These are phyloP conservation scores for Candida sp. DNA, from an alignment of 1,139 yeast species.

Conservation along the genomic window DNA sequence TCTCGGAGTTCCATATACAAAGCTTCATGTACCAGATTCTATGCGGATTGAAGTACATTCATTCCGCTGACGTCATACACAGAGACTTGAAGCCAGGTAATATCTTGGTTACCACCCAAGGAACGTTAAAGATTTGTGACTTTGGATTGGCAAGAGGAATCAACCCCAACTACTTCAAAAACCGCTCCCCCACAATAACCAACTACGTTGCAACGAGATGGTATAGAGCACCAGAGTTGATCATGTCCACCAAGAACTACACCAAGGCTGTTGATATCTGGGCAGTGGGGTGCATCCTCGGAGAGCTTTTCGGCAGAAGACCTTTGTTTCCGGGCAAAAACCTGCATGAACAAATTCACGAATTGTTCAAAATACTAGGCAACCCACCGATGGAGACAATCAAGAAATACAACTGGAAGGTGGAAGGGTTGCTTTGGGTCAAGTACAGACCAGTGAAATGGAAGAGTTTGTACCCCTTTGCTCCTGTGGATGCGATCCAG, in stretches of 20 bases:
- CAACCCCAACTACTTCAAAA: conserved; percentile 40
- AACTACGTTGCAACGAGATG: conserved; percentile 94
- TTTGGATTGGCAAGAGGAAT: conserved; percentile 89
- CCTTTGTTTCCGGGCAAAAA: conserved; percentile 77
- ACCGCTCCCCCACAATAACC: conserved; percentile 55
- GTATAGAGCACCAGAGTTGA: conserved; percentile 94
- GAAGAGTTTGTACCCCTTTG: conserved; percentile 61
- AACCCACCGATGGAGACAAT: conserved; percentile 54
- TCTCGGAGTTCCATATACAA: conserved; percentile 85
- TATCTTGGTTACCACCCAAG: conserved; percentile 72
- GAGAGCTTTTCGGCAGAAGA: conserved; percentile 71
- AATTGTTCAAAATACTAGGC: conserved; percentile 67
- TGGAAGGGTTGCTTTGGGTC: conserved; percentile 15
- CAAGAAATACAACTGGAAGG: conserved; percentile 31
- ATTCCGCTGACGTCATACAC: conserved; percentile 85
- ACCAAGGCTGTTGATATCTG: conserved; percentile 72
- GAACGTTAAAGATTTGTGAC: conserved; percentile 80
- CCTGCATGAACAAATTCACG: conserved; percentile 64
- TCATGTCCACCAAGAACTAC: conserved; percentile 61
- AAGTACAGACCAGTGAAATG: conserved; percentile 42
- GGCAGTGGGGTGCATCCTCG: conserved; percentile 85
- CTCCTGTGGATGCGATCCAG: conserved; percentile 46
- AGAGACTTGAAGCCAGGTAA: conserved; percentile 89
- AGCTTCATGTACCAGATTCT: conserved; percentile 77
- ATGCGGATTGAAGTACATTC: conserved; percentile 83